Base-by-base conservation (phyloP, 2,329 filamentous ascomycete species). In the Colletotrichum simmondsii region DNA sequence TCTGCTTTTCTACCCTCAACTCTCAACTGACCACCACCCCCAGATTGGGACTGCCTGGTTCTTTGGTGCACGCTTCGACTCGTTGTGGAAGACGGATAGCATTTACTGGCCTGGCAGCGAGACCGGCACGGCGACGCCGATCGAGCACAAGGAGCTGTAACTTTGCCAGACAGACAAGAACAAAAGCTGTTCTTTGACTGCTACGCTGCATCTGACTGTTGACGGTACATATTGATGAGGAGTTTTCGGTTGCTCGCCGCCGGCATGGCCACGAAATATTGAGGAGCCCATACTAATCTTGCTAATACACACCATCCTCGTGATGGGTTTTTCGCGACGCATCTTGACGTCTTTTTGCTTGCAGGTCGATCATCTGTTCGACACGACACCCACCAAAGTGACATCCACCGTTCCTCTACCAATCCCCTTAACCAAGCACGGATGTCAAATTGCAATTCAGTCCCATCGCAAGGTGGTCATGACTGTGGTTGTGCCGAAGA, bases 381-480 rank as follows among this genome's bases (percentile, higher is more conserved):
- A 10, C 14, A 32, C 8, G 16, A 22, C 11, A 22, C 10, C n/a
- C 28, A 30, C 19, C 35, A 24, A 42, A 19, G 59, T 61, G 59
- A 30, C 24, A 14, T 11, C 5, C 16, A 28, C 19, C 14, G 14
- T 30, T 1, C 24, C 16, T 30, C 22, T 11, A 24, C 35, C 19
- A 11, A 8, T 19, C 4, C n/a, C 56, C 32, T 42, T 35, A 61
- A 24, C 37, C 77, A 85, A 96, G 95, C 95, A 97, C 94, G 93
- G 94, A 98, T 98, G 95, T 98, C 95, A 98, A 98, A 98, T 98
- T 98, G 92, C 95, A 97, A 96, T 93, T 88, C 90, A 90, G 92
- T 92, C 92, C 83, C 83, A 26, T 66, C 72, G 82, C 83, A 85
- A 74, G 63, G 68, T 75, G 77, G 74, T 85, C 85, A 92, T 98